Percentiles rank a stretch among this genome's conserved stretches.
phyloP scores from a whole-genome alignment of 805 yeast species.

The Kluyveromyces lactis region DNA sequence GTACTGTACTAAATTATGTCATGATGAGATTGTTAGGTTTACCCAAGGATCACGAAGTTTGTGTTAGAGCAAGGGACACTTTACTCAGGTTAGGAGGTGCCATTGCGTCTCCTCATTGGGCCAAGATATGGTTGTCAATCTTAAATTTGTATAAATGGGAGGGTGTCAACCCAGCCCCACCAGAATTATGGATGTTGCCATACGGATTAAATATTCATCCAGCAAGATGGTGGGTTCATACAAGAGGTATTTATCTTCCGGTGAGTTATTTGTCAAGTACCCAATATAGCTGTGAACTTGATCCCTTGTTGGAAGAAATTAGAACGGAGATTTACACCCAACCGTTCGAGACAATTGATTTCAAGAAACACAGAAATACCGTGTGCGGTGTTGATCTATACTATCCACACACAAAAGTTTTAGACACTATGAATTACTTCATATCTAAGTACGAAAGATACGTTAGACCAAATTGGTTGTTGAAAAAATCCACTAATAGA shows the following conservation, averaged over 20 bases:
- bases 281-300: slow-evolving; percentile 46
- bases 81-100: slow-evolving; percentile 81
- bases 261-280: slow-evolving; percentile 70
- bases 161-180: slow-evolving; percentile 97
- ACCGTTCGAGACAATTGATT: slow-evolving; percentile 61
- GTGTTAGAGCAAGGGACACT: slow-evolving; percentile 65
- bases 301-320: slow-evolving; percentile 55
- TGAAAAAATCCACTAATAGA: slow-evolving; percentile 39
- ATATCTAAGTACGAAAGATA: slow-evolving; percentile 60
- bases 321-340: slow-evolving; percentile 68
- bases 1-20: slow-evolving; percentile 84
- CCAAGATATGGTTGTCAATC: slow-evolving; percentile 81
- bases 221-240: slow-evolving; percentile 98
- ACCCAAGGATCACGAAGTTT: slow-evolving; percentile 63
- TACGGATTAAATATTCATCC: slow-evolving; percentile 81
- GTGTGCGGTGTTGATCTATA: slow-evolving; percentile 90
- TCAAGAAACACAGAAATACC: slow-evolving; percentile 61
- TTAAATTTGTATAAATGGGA: slow-evolving; percentile 85
- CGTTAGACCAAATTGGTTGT: slow-evolving; percentile 70
- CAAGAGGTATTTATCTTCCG: slow-evolving; percentile 84
- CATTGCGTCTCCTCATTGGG: slow-evolving; percentile 91
- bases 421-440: slow-evolving; percentile 53
- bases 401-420: slow-evolving; percentile 75
- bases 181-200: slow-evolving; percentile 88
- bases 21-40: slow-evolving; percentile 75